Conservation (phyloP, 2,329 filamentous ascomycete species). For the Tolypocladium ophioglossoides region DNA sequence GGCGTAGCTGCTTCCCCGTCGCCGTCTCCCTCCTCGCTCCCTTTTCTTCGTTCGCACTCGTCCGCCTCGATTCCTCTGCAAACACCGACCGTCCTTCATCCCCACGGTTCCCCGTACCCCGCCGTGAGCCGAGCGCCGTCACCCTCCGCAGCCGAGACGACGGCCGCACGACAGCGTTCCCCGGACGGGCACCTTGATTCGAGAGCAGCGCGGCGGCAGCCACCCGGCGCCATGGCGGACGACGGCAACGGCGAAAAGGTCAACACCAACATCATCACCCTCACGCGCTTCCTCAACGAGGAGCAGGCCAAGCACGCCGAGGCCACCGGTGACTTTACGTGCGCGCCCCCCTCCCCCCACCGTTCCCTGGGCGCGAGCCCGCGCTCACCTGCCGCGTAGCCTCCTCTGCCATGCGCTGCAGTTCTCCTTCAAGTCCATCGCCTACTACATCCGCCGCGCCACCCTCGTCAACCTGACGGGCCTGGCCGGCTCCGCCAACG, state of each 20-base stretch:
- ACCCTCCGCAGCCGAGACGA: neutral
- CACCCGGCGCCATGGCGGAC: constrained; percentile 20
- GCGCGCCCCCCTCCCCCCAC: constrained; percentile 23
- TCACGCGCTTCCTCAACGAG: constrained; percentile 92
- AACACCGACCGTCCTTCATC: neutral
- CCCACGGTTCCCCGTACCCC: neutral
- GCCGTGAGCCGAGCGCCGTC: neutral
- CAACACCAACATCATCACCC: constrained; percentile 92
- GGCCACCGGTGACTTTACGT: constrained; percentile 98
- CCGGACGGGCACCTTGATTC: neutral
- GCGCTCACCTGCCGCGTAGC: constrained; percentile 32
- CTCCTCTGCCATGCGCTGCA: constrained; percentile 95
- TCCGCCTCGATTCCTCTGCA: neutral
- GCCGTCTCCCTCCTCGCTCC: constrained; percentile 1
- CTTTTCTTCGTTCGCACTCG: constrained; percentile 1
- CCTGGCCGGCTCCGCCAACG: constrained; percentile 88
- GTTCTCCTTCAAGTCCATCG: constrained; percentile 99
- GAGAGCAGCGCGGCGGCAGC: neutral
- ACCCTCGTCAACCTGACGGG: constrained; percentile 93
- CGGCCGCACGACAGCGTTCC: neutral
- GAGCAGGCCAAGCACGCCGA: constrained; percentile 89
- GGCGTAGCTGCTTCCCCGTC: constrained; percentile 4
- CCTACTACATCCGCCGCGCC: constrained; percentile 96
- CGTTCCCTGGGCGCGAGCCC: neutral
- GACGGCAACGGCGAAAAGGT: constrained; percentile 57